Evolutionary conservation across 2,329 filamentous ascomycete species (phyloP).

Genomic region (Sclerotinia spermophila): DNA sequence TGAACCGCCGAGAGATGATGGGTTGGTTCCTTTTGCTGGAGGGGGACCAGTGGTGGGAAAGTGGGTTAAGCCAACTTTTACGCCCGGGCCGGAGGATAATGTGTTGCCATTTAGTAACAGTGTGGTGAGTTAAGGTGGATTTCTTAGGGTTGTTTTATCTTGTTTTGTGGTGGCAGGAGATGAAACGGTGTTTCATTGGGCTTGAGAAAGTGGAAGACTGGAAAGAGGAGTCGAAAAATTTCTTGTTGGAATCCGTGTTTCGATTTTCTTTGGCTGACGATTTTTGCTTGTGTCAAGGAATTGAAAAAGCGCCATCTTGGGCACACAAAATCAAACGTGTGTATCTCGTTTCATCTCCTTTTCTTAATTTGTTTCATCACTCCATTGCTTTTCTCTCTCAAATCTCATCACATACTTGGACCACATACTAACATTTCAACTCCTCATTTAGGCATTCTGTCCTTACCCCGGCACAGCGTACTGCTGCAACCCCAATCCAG

Average conservation of each 20-base stretch:
- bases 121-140: background rate
- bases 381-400: background rate
- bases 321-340: background rate
- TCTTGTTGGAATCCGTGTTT: too few relatives aligned
- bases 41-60: background rate
- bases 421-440: background rate
- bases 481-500: background rate
- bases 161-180: background rate
- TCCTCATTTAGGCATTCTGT: background rate
- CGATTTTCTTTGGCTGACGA: background rate
- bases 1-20: background rate
- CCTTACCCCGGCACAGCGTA: constrained; percentile 3
- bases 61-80: constrained; percentile 5
- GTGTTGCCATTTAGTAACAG: constrained; percentile 7
- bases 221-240: too few relatives aligned
- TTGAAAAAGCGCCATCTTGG: background rate
- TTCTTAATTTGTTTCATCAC: background rate
- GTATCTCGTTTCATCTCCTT: background rate
- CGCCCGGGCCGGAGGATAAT: background rate
- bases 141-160: background rate
- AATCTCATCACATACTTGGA: background rate
- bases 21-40: background rate
- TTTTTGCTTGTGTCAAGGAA: background rate
- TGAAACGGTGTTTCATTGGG: background rate
- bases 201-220: background rate